Conservation (phyloP, 2,329 filamentous ascomycete species). For the Fusarium metavorans region DNA sequence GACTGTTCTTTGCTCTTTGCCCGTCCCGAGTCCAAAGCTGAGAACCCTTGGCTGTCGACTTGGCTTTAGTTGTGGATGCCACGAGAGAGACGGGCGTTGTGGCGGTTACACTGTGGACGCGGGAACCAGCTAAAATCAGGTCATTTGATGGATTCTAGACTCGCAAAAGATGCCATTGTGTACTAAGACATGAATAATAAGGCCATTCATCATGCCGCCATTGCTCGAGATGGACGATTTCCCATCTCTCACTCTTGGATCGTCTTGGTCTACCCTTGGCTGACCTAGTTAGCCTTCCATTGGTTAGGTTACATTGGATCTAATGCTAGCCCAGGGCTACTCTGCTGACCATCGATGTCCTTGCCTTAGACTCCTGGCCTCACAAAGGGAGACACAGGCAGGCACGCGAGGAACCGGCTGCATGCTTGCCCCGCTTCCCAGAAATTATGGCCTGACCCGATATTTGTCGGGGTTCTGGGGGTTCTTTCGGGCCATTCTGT, state of each 20-base stretch:
- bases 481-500: conserved; percentile 14
- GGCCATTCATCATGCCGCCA: neutral
- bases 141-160: conserved; percentile 31
- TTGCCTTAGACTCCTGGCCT: too few relatives aligned
- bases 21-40: neutral
- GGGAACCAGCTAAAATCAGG: conserved; percentile 22
- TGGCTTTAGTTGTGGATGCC: neutral
- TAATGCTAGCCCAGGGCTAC: neutral
- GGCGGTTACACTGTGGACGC: conserved; percentile 25
- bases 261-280: neutral
- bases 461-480: conserved; percentile 38
- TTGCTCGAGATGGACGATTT: conserved; percentile 8
- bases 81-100: neutral
- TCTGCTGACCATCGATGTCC: neutral
- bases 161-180: neutral
- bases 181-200: neutral
- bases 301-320: neutral
- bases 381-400: neutral
- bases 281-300: neutral
- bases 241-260: neutral
- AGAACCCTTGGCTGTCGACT: neutral
- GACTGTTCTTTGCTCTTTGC: neutral
- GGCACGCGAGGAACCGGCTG: conserved; percentile 21
- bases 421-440: conserved; percentile 33
- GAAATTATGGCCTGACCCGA: conserved; percentile 36